Evolutionary conservation across 1,284 basidiomycete genomes (phyloP), one percentile per base, ranked within the genome.

Genomic region (Cryptococcus sp.): DNA sequence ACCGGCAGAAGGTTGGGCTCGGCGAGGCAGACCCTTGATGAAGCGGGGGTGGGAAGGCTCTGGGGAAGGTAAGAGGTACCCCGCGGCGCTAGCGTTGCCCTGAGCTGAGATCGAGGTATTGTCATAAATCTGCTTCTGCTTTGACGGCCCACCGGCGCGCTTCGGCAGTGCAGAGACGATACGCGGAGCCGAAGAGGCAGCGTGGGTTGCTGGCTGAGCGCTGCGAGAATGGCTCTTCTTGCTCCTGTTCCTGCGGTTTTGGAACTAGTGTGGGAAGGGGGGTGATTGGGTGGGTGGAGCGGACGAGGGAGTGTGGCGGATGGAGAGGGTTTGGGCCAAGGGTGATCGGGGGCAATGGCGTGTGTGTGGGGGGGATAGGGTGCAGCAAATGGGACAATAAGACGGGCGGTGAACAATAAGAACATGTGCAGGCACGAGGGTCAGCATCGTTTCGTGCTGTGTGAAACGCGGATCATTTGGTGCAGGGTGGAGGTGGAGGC

Each of bases 181-280:
- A 36, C 58, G 57, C 48, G 43, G 35, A 8, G 20, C 21, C 23
- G 46, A 13, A 35, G 28, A 11, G 44, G 50, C 15, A 42, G 50
- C 16, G 12, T 15, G 18, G 4, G 21, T 44, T 6, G 42, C 37
- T 39, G 28, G 23, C 28, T 1, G 18, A 9, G 20, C n/a, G 35
- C 5, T n/a, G 37, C 2, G 1, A 1, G 16, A n/a, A 4, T 35
- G 12, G 20, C 42, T 50, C 44, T 49, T 46, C 40, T 52, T 48
- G 36, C 49, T 46, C 46, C 55, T 36, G 43, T 61, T 61, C 12
- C 59, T 47, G 38, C 57, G 57, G 52, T 61, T 61, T 49, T 61
- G 59, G 55, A 61, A 61, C 59, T 60, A 45, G 38, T 21, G 38
- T 49, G n/a, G 9, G 33, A 15, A 35, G 9, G 8, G 23, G 46